phyloP scores from a whole-genome alignment of 352 stramenopile genomes.

The Pythium brassicae region DNA sequence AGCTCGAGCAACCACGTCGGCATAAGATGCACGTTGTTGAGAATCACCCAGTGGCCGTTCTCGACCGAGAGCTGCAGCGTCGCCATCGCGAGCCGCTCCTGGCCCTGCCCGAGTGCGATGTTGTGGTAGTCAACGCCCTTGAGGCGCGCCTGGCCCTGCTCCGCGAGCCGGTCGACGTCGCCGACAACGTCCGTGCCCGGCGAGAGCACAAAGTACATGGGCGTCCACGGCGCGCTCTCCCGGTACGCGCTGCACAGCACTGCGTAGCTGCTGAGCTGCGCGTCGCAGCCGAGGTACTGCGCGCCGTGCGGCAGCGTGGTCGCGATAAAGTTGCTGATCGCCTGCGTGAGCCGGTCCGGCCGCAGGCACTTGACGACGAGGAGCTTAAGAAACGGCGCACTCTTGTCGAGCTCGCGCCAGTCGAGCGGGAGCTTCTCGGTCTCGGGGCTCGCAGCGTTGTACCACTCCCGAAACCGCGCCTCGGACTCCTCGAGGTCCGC shows the following conservation, averaged over 20 bases:
- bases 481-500: constrained; percentile 87
- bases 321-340: constrained; percentile 93
- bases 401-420: constrained; percentile 91
- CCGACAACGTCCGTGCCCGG: constrained; percentile 95
- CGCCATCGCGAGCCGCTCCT: constrained; percentile 90
- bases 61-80: constrained; percentile 82
- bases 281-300: constrained; percentile 81
- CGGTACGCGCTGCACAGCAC: constrained; percentile 92
- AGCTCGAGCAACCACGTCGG: constrained; percentile 91
- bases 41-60: constrained; percentile 94
- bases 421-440: constrained; percentile 88
- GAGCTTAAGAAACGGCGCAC: constrained; percentile 89
- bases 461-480: constrained; percentile 91
- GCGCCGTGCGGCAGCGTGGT: constrained; percentile 65
- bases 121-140: constrained; percentile 97
- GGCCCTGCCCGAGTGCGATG: constrained; percentile 92
- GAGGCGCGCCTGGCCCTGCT: constrained; percentile 87
- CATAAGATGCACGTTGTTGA: constrained; percentile 96
- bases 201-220: constrained; percentile 97
- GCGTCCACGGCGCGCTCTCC: constrained; percentile 93
- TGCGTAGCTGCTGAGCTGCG: constrained; percentile 93
- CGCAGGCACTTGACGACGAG: constrained; percentile 93
- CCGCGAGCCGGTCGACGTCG: constrained; percentile 93
- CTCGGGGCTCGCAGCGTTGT: constrained; percentile 82
- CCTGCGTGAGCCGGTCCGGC: constrained; percentile 91